These are phyloP conservation scores for Russula virescens DNA, from an alignment of 768 basidiomycete genomes.

Conservation along the genomic window DNA sequence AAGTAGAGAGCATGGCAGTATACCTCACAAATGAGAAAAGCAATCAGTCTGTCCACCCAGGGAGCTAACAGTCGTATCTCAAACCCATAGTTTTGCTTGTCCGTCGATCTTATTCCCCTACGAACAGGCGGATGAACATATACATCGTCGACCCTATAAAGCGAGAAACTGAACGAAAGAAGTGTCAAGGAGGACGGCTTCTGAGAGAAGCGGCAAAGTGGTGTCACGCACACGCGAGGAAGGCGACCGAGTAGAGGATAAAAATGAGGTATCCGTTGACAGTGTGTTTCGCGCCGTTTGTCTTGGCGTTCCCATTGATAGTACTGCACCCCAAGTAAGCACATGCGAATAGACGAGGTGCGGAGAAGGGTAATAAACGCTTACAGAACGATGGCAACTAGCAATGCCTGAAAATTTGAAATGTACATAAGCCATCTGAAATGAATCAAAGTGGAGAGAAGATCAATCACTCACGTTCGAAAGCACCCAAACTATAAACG, in stretches of 20 bases:
- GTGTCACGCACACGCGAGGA: conserved; percentile 83
- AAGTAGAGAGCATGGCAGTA: too few species aligned
- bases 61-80: too few species aligned
- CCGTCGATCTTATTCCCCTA: conserved; percentile 65
- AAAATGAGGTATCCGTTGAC: conserved; percentile 88
- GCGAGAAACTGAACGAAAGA: conserved; percentile 56
- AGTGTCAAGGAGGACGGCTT: neutral
- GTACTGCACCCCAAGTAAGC: conserved; percentile 30
- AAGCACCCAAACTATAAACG: conserved; percentile 83
- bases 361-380: conserved; percentile 33
- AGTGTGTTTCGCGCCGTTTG: conserved; percentile 41
- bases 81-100: too few species aligned
- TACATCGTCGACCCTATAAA: conserved; percentile 80
- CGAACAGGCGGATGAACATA: conserved; percentile 81
- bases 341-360: neutral
- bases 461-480: conserved; percentile 55
- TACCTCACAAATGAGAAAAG: too few species aligned
- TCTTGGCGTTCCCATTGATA: conserved; percentile 47
- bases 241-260: conserved; percentile 80
- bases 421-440: neutral
- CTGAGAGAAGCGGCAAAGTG: neutral
- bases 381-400: conserved; percentile 72
- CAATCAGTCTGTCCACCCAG: too few species aligned
- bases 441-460: conserved; percentile 2
- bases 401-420: conserved; percentile 42